Evolutionary conservation across 2,329 filamentous ascomycete species (phyloP), one percentile per base, ranked within the genome.

Genomic region (Penicillium sp.): DNA sequence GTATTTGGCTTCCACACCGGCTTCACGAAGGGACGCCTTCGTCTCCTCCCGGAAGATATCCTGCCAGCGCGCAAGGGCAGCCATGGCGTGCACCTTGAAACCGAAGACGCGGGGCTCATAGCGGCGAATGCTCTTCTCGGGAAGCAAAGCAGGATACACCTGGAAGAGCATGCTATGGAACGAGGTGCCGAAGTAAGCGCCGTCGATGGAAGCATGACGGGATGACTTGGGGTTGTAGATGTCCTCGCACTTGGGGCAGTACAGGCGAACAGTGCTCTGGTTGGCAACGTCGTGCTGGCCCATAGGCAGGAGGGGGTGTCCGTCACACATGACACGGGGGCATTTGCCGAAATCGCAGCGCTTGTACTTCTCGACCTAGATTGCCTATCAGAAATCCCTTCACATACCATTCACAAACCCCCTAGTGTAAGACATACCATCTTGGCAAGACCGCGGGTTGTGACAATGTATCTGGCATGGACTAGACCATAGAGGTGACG

Each of bases 161-260:
- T 98, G 93, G 76, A 98, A 97, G 55, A 98, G 82, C 71, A 98
- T 96, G 73, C 96, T 96, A 77, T 96, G 91, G 77, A 98, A 98
- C 3, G 88, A 95, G 42, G 91, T 90, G 60, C 93, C 93, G 61
- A 98, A 98, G 77, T 97, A 98, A 57, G 93, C 93, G 56, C 93
- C 93, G 68, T 98, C 93, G 64, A 98, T 96, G 52, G 86, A 81
- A 43, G 90, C 89, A 72, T 98, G 93, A 26, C 93, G 88, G 19
- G 88, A 91, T 3, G 93, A 97, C 71, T 98, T 98, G 38, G 93
- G 93, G 72, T 97, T 97, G 78, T 98, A 98, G 52, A 95, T 85
- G 69, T 98, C 93, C 77, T 98, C 93, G 76, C 93, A 98, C 62
- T 89, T 88, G 43, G 87, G 84, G 72, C 93, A 98, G 79, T 95